A percentile compares a stretch with the other conserved stretches of the same genome.
These are phyloP conservation scores for Xylaria bambusicola DNA, from an alignment of 495 filamentous ascomycete genomes.

Conservation along the genomic window DNA sequence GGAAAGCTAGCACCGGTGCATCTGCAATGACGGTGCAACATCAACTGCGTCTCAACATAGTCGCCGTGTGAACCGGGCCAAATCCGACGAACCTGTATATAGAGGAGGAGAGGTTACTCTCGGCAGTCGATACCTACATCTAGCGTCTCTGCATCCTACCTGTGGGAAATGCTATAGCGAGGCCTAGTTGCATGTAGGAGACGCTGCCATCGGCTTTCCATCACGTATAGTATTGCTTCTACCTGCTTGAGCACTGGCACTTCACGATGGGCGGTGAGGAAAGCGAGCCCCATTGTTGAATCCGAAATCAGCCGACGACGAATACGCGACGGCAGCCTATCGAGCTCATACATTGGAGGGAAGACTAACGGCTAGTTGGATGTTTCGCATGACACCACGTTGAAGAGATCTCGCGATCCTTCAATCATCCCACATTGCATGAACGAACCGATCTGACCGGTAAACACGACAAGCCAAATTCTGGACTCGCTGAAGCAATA, in stretches of 20 bases:
- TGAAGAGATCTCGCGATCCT: slow-evolving; percentile 14
- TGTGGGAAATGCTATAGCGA: neutral
- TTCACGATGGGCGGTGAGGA: slow-evolving; percentile 12
- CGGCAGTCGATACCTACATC: slow-evolving; percentile 1
- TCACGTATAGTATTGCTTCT: neutral
- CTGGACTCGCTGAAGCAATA: neutral
- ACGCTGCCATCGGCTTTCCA: neutral
- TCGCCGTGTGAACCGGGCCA: slow-evolving; percentile 3
- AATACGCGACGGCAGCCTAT: neutral
- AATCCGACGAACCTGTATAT: neutral
- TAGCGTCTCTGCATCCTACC: neutral
- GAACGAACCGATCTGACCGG: slow-evolving; percentile 12
- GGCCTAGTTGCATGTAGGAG: neutral
- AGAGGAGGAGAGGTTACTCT: slow-evolving; percentile 4
- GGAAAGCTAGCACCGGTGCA: slow-evolving; percentile 6
- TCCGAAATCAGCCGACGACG: neutral
- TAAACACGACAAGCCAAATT: slow-evolving; percentile 4
- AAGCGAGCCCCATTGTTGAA: neutral
- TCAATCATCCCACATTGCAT: slow-evolving; percentile 11
- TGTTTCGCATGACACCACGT: slow-evolving; percentile 12
- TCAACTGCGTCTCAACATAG: slow-evolving; percentile 2
- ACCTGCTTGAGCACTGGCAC: neutral
- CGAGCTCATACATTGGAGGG: neutral
- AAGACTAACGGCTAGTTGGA: slow-evolving; percentile 8
- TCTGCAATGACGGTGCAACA: slow-evolving; percentile 5